Evolutionary conservation across 306 rosid genomes (phyloP).

Genomic region (Begonia peltatifolia): DNA sequence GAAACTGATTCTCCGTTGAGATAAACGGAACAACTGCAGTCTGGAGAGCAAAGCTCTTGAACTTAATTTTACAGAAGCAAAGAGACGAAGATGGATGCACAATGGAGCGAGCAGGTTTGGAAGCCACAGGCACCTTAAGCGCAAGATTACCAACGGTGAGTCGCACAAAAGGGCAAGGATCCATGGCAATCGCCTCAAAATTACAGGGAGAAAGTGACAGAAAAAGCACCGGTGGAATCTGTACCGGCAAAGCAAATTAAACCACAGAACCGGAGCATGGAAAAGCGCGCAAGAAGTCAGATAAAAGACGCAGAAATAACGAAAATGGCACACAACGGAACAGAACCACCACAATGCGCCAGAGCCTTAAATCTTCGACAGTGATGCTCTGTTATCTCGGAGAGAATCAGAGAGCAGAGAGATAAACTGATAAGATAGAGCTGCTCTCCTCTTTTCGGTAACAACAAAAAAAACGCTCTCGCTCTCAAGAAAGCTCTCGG

Average conservation of each 20-base stretch:
- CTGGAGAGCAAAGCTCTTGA: slow-evolving; percentile 40
- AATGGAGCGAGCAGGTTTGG: slow-evolving; percentile 45
- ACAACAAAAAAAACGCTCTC: background rate
- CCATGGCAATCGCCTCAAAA: slow-evolving; percentile 18
- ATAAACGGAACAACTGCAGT: slow-evolving; percentile 45
- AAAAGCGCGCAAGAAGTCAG: background rate
- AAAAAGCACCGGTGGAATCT: background rate
- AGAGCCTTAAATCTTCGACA: background rate
- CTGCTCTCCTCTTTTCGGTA: background rate
- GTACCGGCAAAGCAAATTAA: background rate
- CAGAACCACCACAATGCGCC: background rate
- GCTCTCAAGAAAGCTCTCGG: background rate
- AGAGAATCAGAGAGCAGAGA: background rate
- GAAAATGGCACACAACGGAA: background rate
- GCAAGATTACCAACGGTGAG: slow-evolving; percentile 47
- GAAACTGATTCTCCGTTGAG: slow-evolving; percentile 21
- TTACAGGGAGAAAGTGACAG: background rate
- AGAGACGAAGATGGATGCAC: slow-evolving; percentile 61
- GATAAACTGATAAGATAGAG: background rate
- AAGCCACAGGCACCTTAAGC: slow-evolving; percentile 51
- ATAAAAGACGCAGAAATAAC: background rate
- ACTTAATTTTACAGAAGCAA: slow-evolving; percentile 50
- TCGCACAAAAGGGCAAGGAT: slow-evolving; percentile 59
- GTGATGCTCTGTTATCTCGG: background rate
- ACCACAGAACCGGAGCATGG: background rate